Percentiles rank a stretch among this genome's conserved stretches.
These are phyloP conservation scores for Viola odorata DNA, from an alignment of 345 rosid species.

Conservation along the genomic window DNA sequence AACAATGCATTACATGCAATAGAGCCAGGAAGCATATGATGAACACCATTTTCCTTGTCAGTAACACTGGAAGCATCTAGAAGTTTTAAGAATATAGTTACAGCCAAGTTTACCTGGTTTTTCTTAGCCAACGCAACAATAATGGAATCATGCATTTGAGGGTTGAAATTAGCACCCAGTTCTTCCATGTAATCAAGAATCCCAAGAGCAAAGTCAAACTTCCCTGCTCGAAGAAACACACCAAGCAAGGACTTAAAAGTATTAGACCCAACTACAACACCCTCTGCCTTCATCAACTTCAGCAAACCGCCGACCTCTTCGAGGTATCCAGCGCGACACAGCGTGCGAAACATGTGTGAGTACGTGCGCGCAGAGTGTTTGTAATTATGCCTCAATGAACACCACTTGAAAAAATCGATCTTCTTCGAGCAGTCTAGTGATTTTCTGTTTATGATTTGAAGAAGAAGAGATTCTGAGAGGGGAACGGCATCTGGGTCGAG, in stretches of 20 bases:
- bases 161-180: conserved; percentile 38
- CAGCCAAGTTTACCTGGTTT: conserved; percentile 47
- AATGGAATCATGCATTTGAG: conserved; percentile 54
- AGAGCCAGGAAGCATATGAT: conserved; percentile 40
- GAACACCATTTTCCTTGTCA: conserved; percentile 13
- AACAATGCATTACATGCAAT: conserved; percentile 60
- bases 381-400: conserved; percentile 50
- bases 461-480: conserved; percentile 57
- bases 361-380: conserved; percentile 58
- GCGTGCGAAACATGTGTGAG: conserved; percentile 55
- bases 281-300: conserved; percentile 56
- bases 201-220: conserved; percentile 56
- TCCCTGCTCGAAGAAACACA: conserved; percentile 45
- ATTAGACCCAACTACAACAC: conserved; percentile 41
- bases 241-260: conserved; percentile 60
- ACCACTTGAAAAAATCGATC: conserved; percentile 61
- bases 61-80: conserved; percentile 30
- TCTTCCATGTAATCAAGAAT: conserved; percentile 77
- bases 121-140: conserved; percentile 62
- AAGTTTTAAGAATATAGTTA: conserved; percentile 67
- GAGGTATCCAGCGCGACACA: conserved; percentile 52
- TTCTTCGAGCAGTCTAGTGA: conserved; percentile 53
- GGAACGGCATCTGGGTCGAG: conserved; percentile 56
- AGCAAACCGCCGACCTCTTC: conserved; percentile 59
- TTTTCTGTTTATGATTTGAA: conserved; percentile 50